Conservation (phyloP, 768 basidiomycete genomes). For the Lactarius psammicola region DNA sequence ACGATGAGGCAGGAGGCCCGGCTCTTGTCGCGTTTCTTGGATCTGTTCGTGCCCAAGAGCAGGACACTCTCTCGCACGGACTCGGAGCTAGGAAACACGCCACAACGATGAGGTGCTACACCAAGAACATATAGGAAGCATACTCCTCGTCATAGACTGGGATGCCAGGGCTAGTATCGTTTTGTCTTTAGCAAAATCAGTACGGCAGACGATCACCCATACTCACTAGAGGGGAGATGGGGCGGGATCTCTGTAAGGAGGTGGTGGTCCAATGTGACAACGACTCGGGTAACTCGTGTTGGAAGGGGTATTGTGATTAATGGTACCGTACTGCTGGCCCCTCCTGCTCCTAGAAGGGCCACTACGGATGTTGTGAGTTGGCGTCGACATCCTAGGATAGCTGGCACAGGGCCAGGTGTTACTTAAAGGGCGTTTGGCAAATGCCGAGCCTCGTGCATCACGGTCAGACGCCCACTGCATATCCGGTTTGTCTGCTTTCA, state of each 20-base stretch:
- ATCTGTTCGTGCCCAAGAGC: background rate
- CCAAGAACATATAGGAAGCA: background rate
- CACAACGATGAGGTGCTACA: background rate
- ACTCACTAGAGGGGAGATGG: slow-evolving; percentile 4
- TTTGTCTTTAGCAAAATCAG: background rate
- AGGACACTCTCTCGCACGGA: background rate
- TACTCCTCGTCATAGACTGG: background rate
- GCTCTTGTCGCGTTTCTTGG: background rate
- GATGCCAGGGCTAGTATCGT: background rate
- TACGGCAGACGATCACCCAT: background rate
- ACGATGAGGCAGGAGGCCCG: background rate
- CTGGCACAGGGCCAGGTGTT: background rate
- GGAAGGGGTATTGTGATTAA: background rate
- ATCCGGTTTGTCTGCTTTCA: no score
- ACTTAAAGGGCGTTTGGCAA: background rate
- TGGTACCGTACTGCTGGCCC: background rate
- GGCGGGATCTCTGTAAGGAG: background rate
- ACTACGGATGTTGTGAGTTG: background rate
- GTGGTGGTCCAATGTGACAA: background rate
- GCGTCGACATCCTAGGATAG: background rate
- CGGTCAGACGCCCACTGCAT: background rate
- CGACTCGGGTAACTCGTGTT: background rate
- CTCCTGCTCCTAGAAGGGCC: background rate
- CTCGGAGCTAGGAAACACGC: background rate
- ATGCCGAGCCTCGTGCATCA: background rate